phyloP scores from a whole-genome alignment of 345 rosid species.

The Iberis pinnata region DNA sequence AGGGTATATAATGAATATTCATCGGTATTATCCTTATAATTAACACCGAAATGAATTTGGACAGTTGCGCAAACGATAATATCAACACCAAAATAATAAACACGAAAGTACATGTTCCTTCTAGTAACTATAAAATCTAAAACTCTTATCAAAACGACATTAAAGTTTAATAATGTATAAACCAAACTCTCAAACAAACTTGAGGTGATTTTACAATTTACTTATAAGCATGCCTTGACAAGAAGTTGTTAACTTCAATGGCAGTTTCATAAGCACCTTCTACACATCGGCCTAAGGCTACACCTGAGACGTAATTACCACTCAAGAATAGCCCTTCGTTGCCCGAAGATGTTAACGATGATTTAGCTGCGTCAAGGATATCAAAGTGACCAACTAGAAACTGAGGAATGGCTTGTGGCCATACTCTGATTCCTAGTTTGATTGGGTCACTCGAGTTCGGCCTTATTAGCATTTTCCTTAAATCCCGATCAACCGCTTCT shows the following conservation, averaged over 20 bases:
- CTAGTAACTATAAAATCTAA: no score
- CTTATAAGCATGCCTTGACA: conserved; percentile 47
- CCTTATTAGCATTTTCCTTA: conserved; percentile 85
- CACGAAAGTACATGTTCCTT: no score
- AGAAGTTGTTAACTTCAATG: conserved; percentile 52
- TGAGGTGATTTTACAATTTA: conserved; percentile 19
- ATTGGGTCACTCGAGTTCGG: conserved; percentile 69
- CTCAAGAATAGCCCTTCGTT: conserved; percentile 67
- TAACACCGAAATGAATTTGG: no score
- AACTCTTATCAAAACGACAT: no score
- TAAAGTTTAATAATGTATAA: no score
- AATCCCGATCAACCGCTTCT: conserved; percentile 78
- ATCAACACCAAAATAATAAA: no score
- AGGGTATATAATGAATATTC: no score
- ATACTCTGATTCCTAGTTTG: conserved; percentile 60
- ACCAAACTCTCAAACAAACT: no score
- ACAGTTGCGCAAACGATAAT: no score
- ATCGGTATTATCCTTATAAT: no score
- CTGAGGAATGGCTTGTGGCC: conserved; percentile 96
- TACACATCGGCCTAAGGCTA: conserved; percentile 81
- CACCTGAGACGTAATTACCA: conserved; percentile 78
- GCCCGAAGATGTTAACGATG: conserved; percentile 45
- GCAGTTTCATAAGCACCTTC: conserved; percentile 83
- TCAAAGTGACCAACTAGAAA: conserved; percentile 82
- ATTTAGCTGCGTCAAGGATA: conserved; percentile 54